Conservation (phyloP, 108 stramenopile species). For the Discostella pseudostelligera region DNA sequence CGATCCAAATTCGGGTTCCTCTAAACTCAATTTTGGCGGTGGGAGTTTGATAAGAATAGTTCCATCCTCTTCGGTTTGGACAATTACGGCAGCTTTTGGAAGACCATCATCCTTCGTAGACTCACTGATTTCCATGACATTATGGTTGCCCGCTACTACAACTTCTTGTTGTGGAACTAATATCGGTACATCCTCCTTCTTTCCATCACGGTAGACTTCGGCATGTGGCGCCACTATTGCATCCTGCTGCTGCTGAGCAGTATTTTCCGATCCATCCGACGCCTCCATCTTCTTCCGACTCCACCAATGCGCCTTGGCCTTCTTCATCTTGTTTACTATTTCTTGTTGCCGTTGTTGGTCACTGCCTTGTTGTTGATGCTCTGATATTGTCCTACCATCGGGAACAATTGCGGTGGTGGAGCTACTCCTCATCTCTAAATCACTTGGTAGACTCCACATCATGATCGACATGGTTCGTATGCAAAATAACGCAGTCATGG, state of each 20-base stretch:
- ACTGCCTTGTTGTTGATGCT: too few relatives aligned
- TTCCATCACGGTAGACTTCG: conserved; percentile 22
- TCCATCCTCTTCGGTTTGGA: conserved; percentile 36
- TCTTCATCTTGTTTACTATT: too few relatives aligned
- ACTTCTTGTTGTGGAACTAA: neutral
- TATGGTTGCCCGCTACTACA: neutral
- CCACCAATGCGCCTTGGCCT: conserved; percentile 31
- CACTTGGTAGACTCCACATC: too few relatives aligned
- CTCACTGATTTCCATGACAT: neutral
- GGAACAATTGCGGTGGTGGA: neutral
- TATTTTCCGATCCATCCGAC: neutral
- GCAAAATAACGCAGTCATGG: conserved; percentile 17
- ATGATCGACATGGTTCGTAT: conserved; percentile 24
- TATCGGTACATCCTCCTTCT: neutral
- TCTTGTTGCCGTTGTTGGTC: too few relatives aligned
- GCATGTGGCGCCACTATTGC: neutral
- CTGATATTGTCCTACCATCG: conserved; percentile 10
- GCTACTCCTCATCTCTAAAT: too few relatives aligned
- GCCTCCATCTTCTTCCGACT: conserved; percentile 5
- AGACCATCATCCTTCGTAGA: neutral
- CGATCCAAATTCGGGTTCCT: neutral
- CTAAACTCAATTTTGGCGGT: conserved; percentile 34
- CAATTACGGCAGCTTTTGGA: conserved; percentile 14
- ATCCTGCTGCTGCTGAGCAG: neutral
- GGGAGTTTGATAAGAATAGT: conserved; percentile 43